These are phyloP conservation scores for Lasiodiplodia gonubiensis DNA, from an alignment of 2,329 filamentous ascomycete genomes.

Conservation along the genomic window DNA sequence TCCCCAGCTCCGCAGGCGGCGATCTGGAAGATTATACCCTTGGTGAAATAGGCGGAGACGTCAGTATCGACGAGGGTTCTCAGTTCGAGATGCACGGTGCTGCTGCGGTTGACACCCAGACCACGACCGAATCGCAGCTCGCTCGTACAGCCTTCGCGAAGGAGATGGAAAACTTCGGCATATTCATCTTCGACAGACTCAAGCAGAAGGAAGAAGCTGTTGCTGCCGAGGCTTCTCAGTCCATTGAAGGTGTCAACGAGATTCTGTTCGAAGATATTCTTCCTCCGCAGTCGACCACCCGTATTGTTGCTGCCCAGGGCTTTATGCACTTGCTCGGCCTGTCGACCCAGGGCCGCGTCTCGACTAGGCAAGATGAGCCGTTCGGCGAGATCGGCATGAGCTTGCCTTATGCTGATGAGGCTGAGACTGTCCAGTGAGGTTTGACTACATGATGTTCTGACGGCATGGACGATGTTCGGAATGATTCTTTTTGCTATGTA, in stretches of 20 bases:
- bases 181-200: constrained; percentile 55
- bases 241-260: constrained; percentile 35
- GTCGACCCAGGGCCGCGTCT: constrained; percentile 65
- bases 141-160: constrained; percentile 60
- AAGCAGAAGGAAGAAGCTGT: constrained; percentile 42
- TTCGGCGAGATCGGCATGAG: constrained; percentile 47
- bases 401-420: constrained; percentile 7
- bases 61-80: constrained; percentile 39
- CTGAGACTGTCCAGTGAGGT: neutral
- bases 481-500: neutral
- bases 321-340: constrained; percentile 48
- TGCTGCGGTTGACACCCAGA: constrained; percentile 58
- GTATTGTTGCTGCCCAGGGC: constrained; percentile 66
- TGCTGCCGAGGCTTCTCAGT: constrained; percentile 8
- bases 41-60: constrained; percentile 33
- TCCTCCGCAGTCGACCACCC: constrained; percentile 59
- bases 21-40: constrained; percentile 37
- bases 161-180: constrained; percentile 67
- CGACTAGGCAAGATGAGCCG: constrained; percentile 63
- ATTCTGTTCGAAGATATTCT: constrained; percentile 75
- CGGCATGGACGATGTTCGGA: neutral
- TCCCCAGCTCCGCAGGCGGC: constrained; percentile 38
- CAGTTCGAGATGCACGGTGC: constrained; percentile 43
- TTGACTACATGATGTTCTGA: neutral
- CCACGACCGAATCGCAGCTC: constrained; percentile 55